Conservation (phyloP, 768 basidiomycete species). For the Galerina marginata region DNA sequence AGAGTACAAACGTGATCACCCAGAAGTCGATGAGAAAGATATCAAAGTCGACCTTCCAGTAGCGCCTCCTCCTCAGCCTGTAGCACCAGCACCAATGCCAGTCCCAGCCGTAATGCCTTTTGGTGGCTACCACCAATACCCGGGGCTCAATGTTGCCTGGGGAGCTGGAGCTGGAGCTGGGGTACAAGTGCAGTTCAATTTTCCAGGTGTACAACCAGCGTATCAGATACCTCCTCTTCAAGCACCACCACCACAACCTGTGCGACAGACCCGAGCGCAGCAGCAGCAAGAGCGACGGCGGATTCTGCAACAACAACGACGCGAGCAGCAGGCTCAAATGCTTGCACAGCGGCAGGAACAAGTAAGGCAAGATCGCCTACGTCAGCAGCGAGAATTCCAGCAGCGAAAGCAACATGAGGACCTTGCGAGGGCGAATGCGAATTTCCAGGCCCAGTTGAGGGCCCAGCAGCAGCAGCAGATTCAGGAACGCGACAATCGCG, state of each 20-base stretch:
- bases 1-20: constrained; percentile 62
- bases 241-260: neutral
- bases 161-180: neutral
- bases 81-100: neutral
- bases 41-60: constrained; percentile 71
- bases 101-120: neutral
- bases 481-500: too few relatives aligned
- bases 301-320: neutral
- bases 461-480: too few relatives aligned
- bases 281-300: neutral
- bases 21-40: constrained; percentile 63
- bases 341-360: neutral
- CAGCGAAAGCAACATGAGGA: neutral
- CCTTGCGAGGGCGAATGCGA: neutral
- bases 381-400: neutral
- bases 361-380: neutral
- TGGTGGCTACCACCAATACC: neutral
- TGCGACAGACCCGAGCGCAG: neutral
- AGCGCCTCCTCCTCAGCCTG: constrained; percentile 31
- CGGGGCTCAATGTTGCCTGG: neutral
- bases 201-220: neutral
- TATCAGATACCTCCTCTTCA: neutral
- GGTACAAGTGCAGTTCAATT: neutral
- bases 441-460: too few relatives aligned
- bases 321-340: neutral